phyloP scores from a whole-genome alignment of 345 rosid genomes.

The Melaleuca quinquenervia region DNA sequence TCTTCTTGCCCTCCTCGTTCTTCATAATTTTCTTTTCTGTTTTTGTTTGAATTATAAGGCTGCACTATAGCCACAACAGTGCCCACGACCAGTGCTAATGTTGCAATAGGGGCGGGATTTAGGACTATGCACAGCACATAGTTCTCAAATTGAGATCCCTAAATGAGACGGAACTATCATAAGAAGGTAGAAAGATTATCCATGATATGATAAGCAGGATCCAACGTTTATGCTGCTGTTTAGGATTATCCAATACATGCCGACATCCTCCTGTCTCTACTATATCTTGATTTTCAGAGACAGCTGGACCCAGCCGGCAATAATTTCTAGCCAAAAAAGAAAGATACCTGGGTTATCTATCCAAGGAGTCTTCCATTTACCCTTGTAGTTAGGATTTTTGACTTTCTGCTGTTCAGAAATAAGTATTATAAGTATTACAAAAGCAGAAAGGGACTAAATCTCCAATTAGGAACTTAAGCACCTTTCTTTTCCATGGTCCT shows the following conservation, averaged over 20 bases:
- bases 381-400: slow-evolving; percentile 90
- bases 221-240: neutral
- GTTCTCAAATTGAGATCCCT: neutral
- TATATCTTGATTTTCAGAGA: neutral
- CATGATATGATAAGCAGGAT: neutral
- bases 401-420: slow-evolving; percentile 38
- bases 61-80: neutral
- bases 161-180: neutral
- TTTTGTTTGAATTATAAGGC: neutral
- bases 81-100: neutral
- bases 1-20: neutral
- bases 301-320: neutral
- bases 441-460: neutral
- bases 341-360: slow-evolving; percentile 79
- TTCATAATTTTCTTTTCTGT: neutral
- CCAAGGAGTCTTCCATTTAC: slow-evolving; percentile 89
- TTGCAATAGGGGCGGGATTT: neutral
- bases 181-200: neutral
- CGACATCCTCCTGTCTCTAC: neutral
- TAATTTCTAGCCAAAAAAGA: neutral
- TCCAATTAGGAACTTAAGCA: slow-evolving; percentile 1
- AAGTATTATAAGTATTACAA: neutral
- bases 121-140: neutral
- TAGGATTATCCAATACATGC: neutral
- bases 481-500: slow-evolving; percentile 81